Conservation (phyloP, 148 eudicot species). For the Hydrangea macrophylla region DNA sequence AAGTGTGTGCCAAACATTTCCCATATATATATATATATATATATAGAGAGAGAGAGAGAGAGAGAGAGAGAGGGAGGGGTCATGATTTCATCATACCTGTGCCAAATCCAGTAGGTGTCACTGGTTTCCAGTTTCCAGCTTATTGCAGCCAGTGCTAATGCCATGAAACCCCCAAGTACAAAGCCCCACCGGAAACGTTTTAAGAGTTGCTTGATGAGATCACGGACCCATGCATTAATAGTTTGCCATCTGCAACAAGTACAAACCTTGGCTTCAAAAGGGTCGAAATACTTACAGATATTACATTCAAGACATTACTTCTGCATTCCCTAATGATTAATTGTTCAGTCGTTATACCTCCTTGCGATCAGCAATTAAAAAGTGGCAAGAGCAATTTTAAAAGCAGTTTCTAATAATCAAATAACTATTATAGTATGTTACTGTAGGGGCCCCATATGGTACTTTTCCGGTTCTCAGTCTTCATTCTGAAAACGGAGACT, state of each 20-base stretch:
- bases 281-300: not conserved
- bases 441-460: no score
- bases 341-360: not conserved
- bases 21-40: no score
- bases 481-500: no score
- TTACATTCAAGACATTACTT: not conserved
- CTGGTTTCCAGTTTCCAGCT: conserved; percentile 84
- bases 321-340: not conserved
- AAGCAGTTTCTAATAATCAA: no score
- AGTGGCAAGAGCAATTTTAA: no score
- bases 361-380: not conserved
- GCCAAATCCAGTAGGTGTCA: conserved; percentile 89
- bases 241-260: conserved; percentile 51
- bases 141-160: conserved; percentile 67
- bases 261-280: not conserved
- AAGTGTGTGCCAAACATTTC: no score
- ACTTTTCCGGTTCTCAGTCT: no score
- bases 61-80: conserved; percentile 9
- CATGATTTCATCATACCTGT: conserved; percentile 49
- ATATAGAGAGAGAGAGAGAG: conserved; percentile 3
- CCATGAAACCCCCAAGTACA: conserved; percentile 56
- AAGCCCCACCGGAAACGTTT: conserved; percentile 75
- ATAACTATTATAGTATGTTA: no score
- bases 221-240: conserved; percentile 38
- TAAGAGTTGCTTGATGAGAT: conserved; percentile 39